Evolutionary conservation across 2,329 filamentous ascomycete species (phyloP), one percentile per base, ranked within the genome.

Genomic region (Sphaerulina vaccinii): DNA sequence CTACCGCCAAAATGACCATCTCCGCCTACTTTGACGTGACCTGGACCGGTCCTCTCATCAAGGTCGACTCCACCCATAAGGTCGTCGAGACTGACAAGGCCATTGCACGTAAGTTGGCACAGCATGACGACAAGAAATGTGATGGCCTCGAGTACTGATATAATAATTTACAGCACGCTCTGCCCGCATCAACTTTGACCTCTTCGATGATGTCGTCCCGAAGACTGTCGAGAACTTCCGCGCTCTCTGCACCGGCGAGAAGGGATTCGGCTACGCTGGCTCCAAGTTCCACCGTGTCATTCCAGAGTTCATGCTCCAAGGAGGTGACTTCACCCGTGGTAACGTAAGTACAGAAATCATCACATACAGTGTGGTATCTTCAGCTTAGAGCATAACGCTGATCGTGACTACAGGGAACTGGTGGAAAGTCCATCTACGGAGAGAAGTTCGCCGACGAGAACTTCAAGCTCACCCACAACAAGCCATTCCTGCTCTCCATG

Each of bases 221-320:
- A 93, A 87, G 84, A 96, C 92, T 76, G 89, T 86, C 62, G 91
- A 96, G 70, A 97, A 97, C 81, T 97, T 97, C 80, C 89, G 91
- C 67, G 84, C 85, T 55, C 85, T 96, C 60, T 96, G 90, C 80
- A 96, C 92, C 1, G 92, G 92, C 63, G 92, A 97, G 79, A 96
- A 95, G 77, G 93, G 92, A 58, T 68, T 82, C 39, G 90, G 90
- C 63, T 90, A 90, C 71, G 74, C 82, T 41, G 90, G 90, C 64
- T 95, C 89, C 60, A 80, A 79, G 67, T 97, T 99, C 80, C 92
- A 99, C 79, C 88, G 92, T 54, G 88, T 99, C 61, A 99, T 99
- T 77, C 96, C 96, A 78, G 83, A 90, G 66, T 99, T 99, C 75
- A 97, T 99, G 92, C 92, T 96, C 68, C 88, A 96, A 78, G 91